Percentiles rank a stretch among this genome's conserved stretches.
Evolutionary conservation across 2,329 filamentous ascomycete species (phyloP).

Genomic region (Coleophoma crateriformis): DNA sequence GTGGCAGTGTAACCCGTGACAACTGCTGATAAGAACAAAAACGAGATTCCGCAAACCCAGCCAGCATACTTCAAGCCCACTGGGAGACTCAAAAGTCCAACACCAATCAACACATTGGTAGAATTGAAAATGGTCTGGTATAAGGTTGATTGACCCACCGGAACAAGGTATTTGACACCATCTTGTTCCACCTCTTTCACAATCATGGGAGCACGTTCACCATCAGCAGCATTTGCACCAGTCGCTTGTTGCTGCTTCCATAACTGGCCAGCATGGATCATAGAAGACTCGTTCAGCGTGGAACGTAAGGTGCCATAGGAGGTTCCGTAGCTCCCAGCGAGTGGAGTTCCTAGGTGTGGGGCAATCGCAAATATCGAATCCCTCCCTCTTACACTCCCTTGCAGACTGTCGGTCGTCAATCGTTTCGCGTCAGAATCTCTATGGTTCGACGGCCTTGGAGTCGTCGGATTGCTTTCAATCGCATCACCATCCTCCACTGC

Average conservation of each 20-base stretch:
- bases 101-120: slow-evolving; percentile 74
- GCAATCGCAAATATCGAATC: slow-evolving; percentile 51
- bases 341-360: slow-evolving; percentile 59
- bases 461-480: slow-evolving; percentile 8
- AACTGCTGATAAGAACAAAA: slow-evolving; percentile 67
- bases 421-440: slow-evolving; percentile 25
- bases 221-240: slow-evolving; percentile 41
- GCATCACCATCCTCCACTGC: slow-evolving; percentile 18
- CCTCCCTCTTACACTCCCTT: slow-evolving; percentile 28
- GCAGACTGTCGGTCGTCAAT: slow-evolving; percentile 18
- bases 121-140: slow-evolving; percentile 97
- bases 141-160: slow-evolving; percentile 90
- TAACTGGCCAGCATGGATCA: slow-evolving; percentile 44
- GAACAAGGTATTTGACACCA: slow-evolving; percentile 68
- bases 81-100: slow-evolving; percentile 83
- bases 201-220: slow-evolving; percentile 68
- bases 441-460: slow-evolving; percentile 29
- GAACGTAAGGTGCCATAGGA: slow-evolving; percentile 48
- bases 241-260: slow-evolving; percentile 43
- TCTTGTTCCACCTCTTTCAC: slow-evolving; percentile 87
- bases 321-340: slow-evolving; percentile 66
- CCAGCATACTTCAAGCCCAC: slow-evolving; percentile 83
- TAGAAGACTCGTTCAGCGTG: slow-evolving; percentile 31
- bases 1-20: slow-evolving; percentile 83
- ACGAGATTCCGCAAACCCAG: slow-evolving; percentile 76